Conservation (phyloP, 208 protist species). For the Phytomonas francai region DNA sequence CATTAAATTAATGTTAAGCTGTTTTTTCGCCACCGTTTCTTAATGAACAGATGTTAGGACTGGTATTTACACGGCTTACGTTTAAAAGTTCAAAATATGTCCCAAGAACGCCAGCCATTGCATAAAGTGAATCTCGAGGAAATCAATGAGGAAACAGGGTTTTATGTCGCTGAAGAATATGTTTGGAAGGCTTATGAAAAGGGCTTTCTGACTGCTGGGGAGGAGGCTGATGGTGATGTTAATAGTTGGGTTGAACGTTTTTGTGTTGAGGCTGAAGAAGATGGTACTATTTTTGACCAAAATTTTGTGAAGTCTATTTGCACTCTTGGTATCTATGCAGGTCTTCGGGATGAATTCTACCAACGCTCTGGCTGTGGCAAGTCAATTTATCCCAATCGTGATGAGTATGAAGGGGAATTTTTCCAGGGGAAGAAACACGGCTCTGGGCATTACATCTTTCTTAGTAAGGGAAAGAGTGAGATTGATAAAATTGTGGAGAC, state of each 20-base stretch:
- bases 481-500: slow-evolving; percentile 68
- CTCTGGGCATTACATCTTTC: slow-evolving; percentile 67
- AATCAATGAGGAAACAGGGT: slow-evolving; percentile 74
- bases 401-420: slow-evolving; percentile 86
- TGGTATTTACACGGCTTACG: no score
- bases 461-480: slow-evolving; percentile 69
- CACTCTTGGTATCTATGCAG: slow-evolving; percentile 79
- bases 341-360: slow-evolving; percentile 83
- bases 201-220: slow-evolving; percentile 41
- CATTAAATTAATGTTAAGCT: slow-evolving; percentile 3
- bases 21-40: not conserved
- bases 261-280: slow-evolving; percentile 57
- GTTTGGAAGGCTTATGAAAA: slow-evolving; percentile 73
- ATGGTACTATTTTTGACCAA: slow-evolving; percentile 40
- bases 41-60: no score
- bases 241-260: slow-evolving; percentile 75
- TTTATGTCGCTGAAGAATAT: slow-evolving; percentile 68
- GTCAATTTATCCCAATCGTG: slow-evolving; percentile 74
- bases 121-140: slow-evolving; percentile 61
- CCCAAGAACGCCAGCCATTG: slow-evolving; percentile 10
- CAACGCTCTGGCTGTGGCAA: slow-evolving; percentile 82
- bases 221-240: slow-evolving; percentile 61
- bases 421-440: slow-evolving; percentile 88
- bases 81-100: not conserved
- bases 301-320: slow-evolving; percentile 78